Evolutionary conservation across 139 green algal species (phyloP), one percentile per base, ranked within the genome.

Genomic region (Bryopsis sp.): DNA sequence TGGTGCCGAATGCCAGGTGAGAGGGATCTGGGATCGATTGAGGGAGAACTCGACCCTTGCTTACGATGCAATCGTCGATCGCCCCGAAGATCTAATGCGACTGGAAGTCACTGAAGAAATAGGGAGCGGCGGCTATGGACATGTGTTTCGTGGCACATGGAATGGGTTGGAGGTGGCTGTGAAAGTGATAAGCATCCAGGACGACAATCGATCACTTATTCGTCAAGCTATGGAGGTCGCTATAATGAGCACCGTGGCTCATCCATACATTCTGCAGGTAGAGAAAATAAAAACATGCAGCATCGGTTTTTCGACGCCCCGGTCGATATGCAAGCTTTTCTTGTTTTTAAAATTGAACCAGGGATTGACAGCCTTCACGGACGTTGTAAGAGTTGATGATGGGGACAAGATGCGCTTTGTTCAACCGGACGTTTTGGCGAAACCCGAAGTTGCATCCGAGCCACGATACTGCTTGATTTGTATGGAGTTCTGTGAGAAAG

Each of bases 161-260:
- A 54, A 54, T 54, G 43, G 43, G 43, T 54, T 54, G 43, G 43
- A 54, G 43, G 43, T 54, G 11, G 43, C 43, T 26, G 43, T 54
- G 43, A 54, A 54, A 54, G 19, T 54, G 43, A 54, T 54, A 11
- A 54, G 15, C 11, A 19, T 26, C 15, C 15, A 54, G 15, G 19
- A 54, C 15, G 43, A 11, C 11, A 19, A 54, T 19, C 11, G 19
- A 19, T 26, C 11, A 11, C 43, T 54, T 19, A 26, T 54, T 19
- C 43, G 43, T 19, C 43, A 79, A 57, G 74, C 74, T 2, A 64
- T 79, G 32, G 74, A 79, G 65, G 68, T 79, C 46, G 74, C 74
- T 7, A 68, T 79, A 11, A 75, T 79, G 68, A 67, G 39, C 6
- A 75, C 68, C 1, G 31, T 79, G 34, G 67, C 58, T 32, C 74